Evolutionary conservation across 78 protist species (phyloP).

Genomic region (Creolimax fragrantissima): DNA sequence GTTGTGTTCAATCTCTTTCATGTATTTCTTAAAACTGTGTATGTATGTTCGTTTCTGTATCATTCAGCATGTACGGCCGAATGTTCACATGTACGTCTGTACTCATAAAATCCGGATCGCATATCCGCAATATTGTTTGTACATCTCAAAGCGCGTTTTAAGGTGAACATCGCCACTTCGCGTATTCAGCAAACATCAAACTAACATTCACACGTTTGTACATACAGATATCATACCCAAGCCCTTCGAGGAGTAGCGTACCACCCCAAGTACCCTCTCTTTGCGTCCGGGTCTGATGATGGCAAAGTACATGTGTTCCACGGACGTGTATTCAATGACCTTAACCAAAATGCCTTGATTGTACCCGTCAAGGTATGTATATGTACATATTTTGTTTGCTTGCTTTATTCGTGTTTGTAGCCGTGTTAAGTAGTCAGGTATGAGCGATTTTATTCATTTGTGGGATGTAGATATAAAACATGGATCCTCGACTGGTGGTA

Average conservation of each 20-base stretch:
- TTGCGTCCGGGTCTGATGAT: constrained; percentile 86
- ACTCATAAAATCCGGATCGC: too few species aligned
- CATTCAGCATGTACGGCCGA: neutral
- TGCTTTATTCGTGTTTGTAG: neutral
- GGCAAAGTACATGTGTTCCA: constrained; percentile 81
- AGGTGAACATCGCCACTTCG: too few species aligned
- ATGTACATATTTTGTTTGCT: constrained; percentile 38
- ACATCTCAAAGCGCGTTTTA: too few species aligned
- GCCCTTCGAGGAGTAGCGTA: constrained; percentile 78
- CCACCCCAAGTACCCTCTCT: constrained; percentile 81
- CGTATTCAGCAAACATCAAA: too few species aligned
- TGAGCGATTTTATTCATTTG: neutral
- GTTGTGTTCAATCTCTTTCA: neutral
- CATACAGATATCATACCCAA: constrained; percentile 64
- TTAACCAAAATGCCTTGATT: constrained; percentile 76
- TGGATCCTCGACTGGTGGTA: neutral
- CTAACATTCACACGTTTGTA: too few species aligned
- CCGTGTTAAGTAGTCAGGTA: neutral
- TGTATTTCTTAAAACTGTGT: neutral
- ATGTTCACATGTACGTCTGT: too few species aligned
- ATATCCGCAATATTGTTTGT: too few species aligned
- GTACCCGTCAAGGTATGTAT: constrained; percentile 88
- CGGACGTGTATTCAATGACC: constrained; percentile 66
- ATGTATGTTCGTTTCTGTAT: neutral
- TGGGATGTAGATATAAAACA: neutral